Conservation (phyloP, 768 basidiomycete species). For the Gloeophyllum trabeum region DNA sequence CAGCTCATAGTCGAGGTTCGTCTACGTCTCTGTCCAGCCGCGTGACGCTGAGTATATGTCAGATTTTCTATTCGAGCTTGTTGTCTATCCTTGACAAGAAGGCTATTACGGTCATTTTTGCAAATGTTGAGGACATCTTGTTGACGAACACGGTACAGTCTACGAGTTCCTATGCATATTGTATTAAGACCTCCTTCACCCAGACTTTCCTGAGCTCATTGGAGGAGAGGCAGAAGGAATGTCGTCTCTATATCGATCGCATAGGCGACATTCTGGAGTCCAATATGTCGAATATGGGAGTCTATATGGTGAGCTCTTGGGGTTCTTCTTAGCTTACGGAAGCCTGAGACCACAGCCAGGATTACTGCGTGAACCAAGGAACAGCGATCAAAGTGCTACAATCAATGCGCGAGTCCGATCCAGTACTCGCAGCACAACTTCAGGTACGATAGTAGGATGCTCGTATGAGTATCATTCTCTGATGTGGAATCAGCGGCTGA, state of each 20-base stretch:
- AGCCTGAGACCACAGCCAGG: slow-evolving; percentile 25
- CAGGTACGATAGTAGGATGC: slow-evolving; percentile 25
- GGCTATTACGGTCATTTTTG: slow-evolving; percentile 76
- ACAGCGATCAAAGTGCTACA: slow-evolving; percentile 70
- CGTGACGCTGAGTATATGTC: neutral
- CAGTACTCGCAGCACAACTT: slow-evolving; percentile 52
- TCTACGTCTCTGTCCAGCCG: neutral
- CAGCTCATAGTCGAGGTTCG: slow-evolving; percentile 86
- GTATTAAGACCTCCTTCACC: slow-evolving; percentile 2
- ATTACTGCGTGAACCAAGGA: slow-evolving; percentile 85
- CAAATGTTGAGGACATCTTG: slow-evolving; percentile 88
- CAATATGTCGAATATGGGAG: slow-evolving; percentile 66
- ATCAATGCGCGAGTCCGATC: slow-evolving; percentile 56
- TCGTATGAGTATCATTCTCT: slow-evolving; percentile 1
- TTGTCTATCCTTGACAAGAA: slow-evolving; percentile 62
- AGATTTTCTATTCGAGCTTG: slow-evolving; percentile 84
- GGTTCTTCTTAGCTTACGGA: neutral
- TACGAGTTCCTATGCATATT: neutral
- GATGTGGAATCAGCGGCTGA: slow-evolving; percentile 37
- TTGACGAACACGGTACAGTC: slow-evolving; percentile 70
- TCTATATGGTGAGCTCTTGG: slow-evolving; percentile 58
- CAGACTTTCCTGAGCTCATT: slow-evolving; percentile 79
- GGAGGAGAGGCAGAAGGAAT: slow-evolving; percentile 86
- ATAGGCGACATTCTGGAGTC: slow-evolving; percentile 77
- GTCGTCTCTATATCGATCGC: slow-evolving; percentile 80